phyloP scores from a whole-genome alignment of 108 stramenopile species.

The Poteriospumella lacustris region DNA sequence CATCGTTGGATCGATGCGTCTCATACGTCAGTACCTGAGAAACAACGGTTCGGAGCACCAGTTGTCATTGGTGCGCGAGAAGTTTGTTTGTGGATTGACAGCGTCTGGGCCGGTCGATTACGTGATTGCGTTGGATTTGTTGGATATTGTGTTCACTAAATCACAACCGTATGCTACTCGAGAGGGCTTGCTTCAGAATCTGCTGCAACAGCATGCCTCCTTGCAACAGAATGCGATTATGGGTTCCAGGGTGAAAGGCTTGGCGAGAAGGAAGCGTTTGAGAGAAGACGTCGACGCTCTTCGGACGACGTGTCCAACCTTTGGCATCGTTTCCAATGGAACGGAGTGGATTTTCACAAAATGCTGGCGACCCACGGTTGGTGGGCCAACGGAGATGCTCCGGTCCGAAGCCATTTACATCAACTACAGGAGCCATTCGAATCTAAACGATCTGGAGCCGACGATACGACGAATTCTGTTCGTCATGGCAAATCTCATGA shows the following conservation, averaged over 20 bases:
- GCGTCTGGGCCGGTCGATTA: background rate
- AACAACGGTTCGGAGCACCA: background rate
- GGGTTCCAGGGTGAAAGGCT: background rate
- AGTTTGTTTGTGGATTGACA: background rate
- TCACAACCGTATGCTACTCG: background rate
- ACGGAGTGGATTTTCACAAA: background rate
- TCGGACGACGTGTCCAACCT: background rate
- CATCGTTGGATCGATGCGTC: background rate
- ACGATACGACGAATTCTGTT: too few relatives aligned
- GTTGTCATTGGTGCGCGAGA: background rate
- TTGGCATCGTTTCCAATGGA: background rate
- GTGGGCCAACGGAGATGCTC: too few relatives aligned
- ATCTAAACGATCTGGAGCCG: too few relatives aligned
- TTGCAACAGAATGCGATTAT: background rate
- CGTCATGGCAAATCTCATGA: too few relatives aligned
- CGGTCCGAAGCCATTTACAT: too few relatives aligned
- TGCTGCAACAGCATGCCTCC: background rate
- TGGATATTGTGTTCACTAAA: background rate
- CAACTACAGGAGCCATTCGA: too few relatives aligned
- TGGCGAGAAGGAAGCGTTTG: background rate
- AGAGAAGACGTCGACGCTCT: background rate
- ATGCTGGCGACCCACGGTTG: too few relatives aligned
- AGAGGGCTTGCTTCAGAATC: background rate
- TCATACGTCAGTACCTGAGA: background rate
- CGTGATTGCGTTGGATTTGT: background rate